A percentile compares a stretch with the other conserved stretches of the same genome.
Evolutionary conservation across 2,329 filamentous ascomycete genomes (phyloP).

Genomic region (Paecilomyces dactylethromorphus): DNA sequence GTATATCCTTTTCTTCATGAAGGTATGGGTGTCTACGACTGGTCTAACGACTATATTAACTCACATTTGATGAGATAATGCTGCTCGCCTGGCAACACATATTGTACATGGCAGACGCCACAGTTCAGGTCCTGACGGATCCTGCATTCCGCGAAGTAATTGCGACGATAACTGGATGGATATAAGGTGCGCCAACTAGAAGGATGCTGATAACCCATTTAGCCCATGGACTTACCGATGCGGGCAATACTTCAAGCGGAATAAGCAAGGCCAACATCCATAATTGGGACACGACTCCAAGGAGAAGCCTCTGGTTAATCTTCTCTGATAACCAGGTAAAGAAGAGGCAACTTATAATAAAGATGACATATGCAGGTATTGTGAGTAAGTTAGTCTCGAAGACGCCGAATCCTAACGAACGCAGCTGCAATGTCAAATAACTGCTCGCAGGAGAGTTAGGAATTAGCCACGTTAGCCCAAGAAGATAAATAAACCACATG

Average conservation of each 20-base stretch:
- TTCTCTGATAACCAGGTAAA: slow-evolving; percentile 50
- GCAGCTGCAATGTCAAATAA: slow-evolving; percentile 38
- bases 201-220: slow-evolving; percentile 48
- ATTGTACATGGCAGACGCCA: slow-evolving; percentile 41
- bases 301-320: slow-evolving; percentile 49
- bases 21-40: not conserved
- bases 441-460: slow-evolving; percentile 27
- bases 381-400: slow-evolving; percentile 58
- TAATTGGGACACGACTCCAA: slow-evolving; percentile 49
- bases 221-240: slow-evolving; percentile 44
- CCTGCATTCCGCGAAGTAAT: slow-evolving; percentile 39
- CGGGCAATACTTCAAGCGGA: slow-evolving; percentile 45
- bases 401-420: slow-evolving; percentile 51
- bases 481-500: slow-evolving; percentile 51
- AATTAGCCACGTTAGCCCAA: slow-evolving; percentile 41
- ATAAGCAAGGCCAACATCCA: slow-evolving; percentile 50
- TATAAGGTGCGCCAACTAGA: slow-evolving; percentile 52
- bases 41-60: too few species aligned
- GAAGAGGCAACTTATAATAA: slow-evolving; percentile 51
- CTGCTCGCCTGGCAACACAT: slow-evolving; percentile 39
- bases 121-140: slow-evolving; percentile 35
- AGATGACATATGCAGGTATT: slow-evolving; percentile 51
- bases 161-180: slow-evolving; percentile 49
- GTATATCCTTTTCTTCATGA: too few species aligned
- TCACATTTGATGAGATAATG: slow-evolving; percentile 34